Base-by-base conservation (phyloP, 768 basidiomycete genomes). In the Tulasnella sp. region DNA sequence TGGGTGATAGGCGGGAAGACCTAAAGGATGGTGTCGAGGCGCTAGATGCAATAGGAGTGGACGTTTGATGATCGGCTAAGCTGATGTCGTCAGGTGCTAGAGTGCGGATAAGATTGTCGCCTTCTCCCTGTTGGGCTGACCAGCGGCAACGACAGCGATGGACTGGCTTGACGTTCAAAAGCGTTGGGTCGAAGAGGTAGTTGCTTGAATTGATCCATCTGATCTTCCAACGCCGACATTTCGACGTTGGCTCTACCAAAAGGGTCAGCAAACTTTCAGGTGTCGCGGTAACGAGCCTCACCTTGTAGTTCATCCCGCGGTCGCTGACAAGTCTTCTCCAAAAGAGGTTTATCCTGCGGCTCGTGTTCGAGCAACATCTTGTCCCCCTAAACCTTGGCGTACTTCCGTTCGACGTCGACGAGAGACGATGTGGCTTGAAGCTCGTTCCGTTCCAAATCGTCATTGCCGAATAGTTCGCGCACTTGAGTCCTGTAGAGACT, bases 341-440 rank as follows among this genome's bases (percentile, higher is more conserved):
- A 78, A 75, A 85, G 88, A 5, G 94, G 92, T 79, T 96, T 97
- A 80, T 90, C 90, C 34, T 98, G 82, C 37, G 98, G 83, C 77
- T 99, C 97, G 75, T 98, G 94, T 80, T 99, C 97, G 41, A 98
- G 85, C 34, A 99, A 82, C 71, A 98, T 98, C 82, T 98, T 98
- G 82, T 98, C 95, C 80, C 98, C 97, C 39, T 98, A 83, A 0
- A 90, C 91, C 69, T 89, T 86, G 73, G 94, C 89, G 81, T 98
- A 96, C 79, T 90, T 94, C 76, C 86, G 83, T 81, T 97, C 95
- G 77, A 93, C 83, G 78, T 92, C 91, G 4, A 90, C 90, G 76
- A 95, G 81, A 76, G 87, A 91, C 64, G 90, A 92, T 9, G 90
- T 86, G 47, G 92, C 90, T 68, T 74, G 81, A 79, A 96, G 87